A percentile compares a stretch with the other conserved stretches of the same genome.
Conservation (phyloP, 2,329 filamentous ascomycete species). For the Eurotiales sp. region DNA sequence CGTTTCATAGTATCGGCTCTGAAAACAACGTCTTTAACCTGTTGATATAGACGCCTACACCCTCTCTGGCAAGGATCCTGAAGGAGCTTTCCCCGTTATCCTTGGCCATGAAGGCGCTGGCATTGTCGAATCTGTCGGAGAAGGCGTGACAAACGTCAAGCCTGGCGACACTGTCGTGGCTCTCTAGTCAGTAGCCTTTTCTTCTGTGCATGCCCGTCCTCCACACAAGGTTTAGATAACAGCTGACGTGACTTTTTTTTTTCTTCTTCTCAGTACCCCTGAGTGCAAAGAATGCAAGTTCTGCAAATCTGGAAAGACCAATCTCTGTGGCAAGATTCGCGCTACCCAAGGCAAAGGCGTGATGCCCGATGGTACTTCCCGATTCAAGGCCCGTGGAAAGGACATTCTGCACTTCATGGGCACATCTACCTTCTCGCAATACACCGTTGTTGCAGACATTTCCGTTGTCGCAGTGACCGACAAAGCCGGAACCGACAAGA, state of each 20-base stretch:
- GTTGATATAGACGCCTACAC: conserved; percentile 74
- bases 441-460: conserved; percentile 97
- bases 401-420: conserved; percentile 99
- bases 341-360: conserved; percentile 92
- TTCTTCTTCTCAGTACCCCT: too few relatives aligned
- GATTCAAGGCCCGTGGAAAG: conserved; percentile 93
- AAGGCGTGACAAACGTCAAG: conserved; percentile 93
- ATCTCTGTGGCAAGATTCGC: conserved; percentile 98
- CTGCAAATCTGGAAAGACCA: conserved; percentile 99
- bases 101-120: conserved; percentile 89
- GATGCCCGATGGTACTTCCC: conserved; percentile 94
- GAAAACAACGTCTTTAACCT: too few relatives aligned
- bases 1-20: too few relatives aligned
- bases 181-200: conserved; percentile 70
- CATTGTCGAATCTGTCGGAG: conserved; percentile 87
- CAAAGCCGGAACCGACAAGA: conserved; percentile 91
- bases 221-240: background rate
- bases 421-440: conserved; percentile 97
- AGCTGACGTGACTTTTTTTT: background rate
- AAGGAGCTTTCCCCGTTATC: conserved; percentile 87
- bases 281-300: conserved; percentile 99
- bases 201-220: background rate
- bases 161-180: conserved; percentile 86
- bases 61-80: conserved; percentile 92
- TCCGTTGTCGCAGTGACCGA: conserved; percentile 90